A percentile compares a stretch with the other conserved stretches of the same genome.
Conservation (phyloP, 2,329 filamentous ascomycete genomes). For the Mollisia scopiformis region DNA sequence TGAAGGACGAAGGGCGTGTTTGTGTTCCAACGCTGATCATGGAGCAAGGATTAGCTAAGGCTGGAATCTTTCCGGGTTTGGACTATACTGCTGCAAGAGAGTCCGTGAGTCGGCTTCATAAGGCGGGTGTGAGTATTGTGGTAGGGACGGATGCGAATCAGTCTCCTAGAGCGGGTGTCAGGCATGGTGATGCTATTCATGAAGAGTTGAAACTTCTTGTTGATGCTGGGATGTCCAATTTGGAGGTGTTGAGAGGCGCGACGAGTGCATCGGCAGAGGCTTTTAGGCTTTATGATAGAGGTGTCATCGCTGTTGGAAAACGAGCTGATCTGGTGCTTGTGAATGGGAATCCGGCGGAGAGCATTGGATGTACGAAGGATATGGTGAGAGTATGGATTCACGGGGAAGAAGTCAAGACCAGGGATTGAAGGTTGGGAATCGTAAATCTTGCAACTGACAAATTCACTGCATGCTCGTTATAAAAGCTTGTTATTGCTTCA, state of each 20-base stretch:
- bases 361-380: neutral
- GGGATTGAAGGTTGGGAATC: too few relatives aligned
- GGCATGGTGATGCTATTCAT: neutral
- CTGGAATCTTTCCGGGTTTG: neutral
- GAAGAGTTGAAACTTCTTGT: neutral
- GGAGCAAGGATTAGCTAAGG: neutral
- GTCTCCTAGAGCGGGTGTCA: neutral
- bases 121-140: conserved; percentile 20
- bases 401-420: too few relatives aligned
- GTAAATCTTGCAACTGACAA: too few relatives aligned
- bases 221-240: neutral
- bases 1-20: conserved; percentile 6
- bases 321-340: neutral
- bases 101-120: conserved; percentile 13
- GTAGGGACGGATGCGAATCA: conserved; percentile 23
- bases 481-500: too few relatives aligned
- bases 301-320: neutral
- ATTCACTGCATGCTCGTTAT: too few relatives aligned
- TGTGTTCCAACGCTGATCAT: conserved; percentile 21
- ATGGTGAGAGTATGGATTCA: neutral
- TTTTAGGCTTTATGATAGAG: neutral
- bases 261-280: neutral
- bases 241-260: neutral
- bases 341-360: neutral
- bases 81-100: conserved; percentile 1